Base-by-base conservation (phyloP, 1,284 basidiomycete species). In the Inonotus obliquus region DNA sequence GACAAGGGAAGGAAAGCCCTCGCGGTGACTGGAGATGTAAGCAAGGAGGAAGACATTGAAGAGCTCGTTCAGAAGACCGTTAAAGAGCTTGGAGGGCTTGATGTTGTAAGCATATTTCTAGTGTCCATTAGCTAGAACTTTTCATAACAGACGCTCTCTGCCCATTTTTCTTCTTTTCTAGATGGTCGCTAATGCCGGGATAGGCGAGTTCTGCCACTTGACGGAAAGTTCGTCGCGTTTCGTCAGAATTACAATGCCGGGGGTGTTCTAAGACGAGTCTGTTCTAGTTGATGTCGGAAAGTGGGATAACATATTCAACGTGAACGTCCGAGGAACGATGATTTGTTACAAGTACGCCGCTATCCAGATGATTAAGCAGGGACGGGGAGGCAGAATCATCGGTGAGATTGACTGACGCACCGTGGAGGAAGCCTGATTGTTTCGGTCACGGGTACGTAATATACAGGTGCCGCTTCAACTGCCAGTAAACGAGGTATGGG, bases 331-430 rank as follows among this genome's bases (percentile, higher is more conserved):
- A 25, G 61, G 63, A 17, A 44, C 58, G 25, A 63, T 67, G 60
- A 61, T 67, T 17, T 67, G 66, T 37, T 67, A 64, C 47, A 65
- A 65, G 41, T 53, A 61, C 49, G 65, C 66, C n/a, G 66, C 65
- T 13, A 64, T 39, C 21, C 66, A 67, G 38, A 67, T 67, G 66
- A 57, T 67, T 23, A 64, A 65, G 41, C 66, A 67, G 56, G 59
- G 61, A 14, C 52, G 51, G 38, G 59, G 62, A 32, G 62, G 65
- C 38, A 58, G 61, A 51, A 65, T 61, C 17, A 60, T 65, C 19
- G 64, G 63, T 56, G 51, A 52, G 57, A 44, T 39, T 9, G 17
- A 35, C 32, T 7, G 39, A 35, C 11, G 21, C 44, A 13, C 39
- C 19, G 41, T 17, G 6, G 39, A n/a, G 27, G 11, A n/a, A 5